Percentiles rank a stretch among this genome's conserved stretches.
phyloP scores from a whole-genome alignment of 495 filamentous ascomycete genomes.

The Patellaria atrata region DNA sequence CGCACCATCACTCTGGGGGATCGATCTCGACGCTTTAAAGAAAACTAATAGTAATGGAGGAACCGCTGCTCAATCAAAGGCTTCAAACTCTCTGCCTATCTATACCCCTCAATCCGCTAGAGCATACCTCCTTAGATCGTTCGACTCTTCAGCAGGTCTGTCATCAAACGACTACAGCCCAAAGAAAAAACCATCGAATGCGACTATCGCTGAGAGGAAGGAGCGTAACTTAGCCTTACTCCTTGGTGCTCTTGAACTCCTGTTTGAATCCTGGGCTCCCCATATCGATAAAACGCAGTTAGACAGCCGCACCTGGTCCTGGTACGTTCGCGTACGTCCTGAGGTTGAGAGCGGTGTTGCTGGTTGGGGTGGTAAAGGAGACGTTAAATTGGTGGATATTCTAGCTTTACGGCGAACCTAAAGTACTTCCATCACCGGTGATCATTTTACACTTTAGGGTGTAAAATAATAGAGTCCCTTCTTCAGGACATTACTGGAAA shows the following conservation, averaged over 20 bases:
- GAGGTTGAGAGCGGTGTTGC: conserved; percentile 53
- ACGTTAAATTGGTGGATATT: conserved; percentile 49
- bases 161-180: too few relatives aligned
- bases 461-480: too few relatives aligned
- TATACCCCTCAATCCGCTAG: conserved; percentile 49
- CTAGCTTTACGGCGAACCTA: conserved; percentile 41
- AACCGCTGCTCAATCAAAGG: conserved; percentile 21
- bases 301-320: conserved; percentile 60
- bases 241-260: conserved; percentile 48
- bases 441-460: conserved; percentile 7
- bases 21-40: conserved; percentile 57
- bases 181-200: conserved; percentile 13
- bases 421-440: too few relatives aligned
- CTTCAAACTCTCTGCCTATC: conserved; percentile 41
- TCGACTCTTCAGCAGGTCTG: conserved; percentile 29
- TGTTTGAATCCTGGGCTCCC: conserved; percentile 56
- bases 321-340: conserved; percentile 64
- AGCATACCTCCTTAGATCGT: conserved; percentile 45
- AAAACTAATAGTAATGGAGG: conserved; percentile 24
- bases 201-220: conserved; percentile 37
- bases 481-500: too few relatives aligned
- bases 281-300: conserved; percentile 44
- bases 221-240: conserved; percentile 52
- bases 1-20: conserved; percentile 54
- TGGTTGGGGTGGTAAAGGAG: conserved; percentile 72